Evolutionary conservation across 1,284 basidiomycete genomes (phyloP).

Genomic region (Apiotrichum domesticum): DNA sequence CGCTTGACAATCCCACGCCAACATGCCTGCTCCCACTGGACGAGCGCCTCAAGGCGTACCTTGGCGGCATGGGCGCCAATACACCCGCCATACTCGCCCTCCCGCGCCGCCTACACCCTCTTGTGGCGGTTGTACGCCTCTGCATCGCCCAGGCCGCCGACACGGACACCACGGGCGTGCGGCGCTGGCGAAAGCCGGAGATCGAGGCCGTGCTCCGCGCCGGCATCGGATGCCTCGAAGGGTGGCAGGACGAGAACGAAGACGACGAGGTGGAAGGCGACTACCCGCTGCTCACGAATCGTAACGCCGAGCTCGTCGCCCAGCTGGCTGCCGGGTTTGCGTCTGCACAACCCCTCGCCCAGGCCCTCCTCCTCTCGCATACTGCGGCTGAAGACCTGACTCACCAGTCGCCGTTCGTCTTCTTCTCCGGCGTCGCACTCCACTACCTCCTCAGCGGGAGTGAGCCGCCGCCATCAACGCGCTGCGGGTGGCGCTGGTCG

Average conservation of each 20-base stretch:
- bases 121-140: conserved; percentile 44
- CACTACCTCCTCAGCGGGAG: conserved; percentile 23
- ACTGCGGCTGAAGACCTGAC: conserved; percentile 6
- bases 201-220: conserved; percentile 59
- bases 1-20: background rate
- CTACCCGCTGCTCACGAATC: conserved; percentile 46
- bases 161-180: conserved; percentile 35
- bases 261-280: conserved; percentile 16
- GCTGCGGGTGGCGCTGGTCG: conserved; percentile 13
- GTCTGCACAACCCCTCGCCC: conserved; percentile 33
- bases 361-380: conserved; percentile 32
- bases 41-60: conserved; percentile 56
- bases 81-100: conserved; percentile 48
- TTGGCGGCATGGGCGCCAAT: conserved; percentile 58
- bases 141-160: conserved; percentile 23
- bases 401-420: conserved; percentile 33
- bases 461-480: conserved; percentile 3
- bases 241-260: background rate
- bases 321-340: conserved; percentile 57
- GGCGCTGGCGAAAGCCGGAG: conserved; percentile 63
- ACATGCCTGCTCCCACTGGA: conserved; percentile 51
- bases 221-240: conserved; percentile 21
- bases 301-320: conserved; percentile 65
- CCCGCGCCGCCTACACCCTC: conserved; percentile 26
- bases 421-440: conserved; percentile 30